phyloP scores from a whole-genome alignment of 176 grass and related monocot species.

The Raddia guianensis region DNA sequence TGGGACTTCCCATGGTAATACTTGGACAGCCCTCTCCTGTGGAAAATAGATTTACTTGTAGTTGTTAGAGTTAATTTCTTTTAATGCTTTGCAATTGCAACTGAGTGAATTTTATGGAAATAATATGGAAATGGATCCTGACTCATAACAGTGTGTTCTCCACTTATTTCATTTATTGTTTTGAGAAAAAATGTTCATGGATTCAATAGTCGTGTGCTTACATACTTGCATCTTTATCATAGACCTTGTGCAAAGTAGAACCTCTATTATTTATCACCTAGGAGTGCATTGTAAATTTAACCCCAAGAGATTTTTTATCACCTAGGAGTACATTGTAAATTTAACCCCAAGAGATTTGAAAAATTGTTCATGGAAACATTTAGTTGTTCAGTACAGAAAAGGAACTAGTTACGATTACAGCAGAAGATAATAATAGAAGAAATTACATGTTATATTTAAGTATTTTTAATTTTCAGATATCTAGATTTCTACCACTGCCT shows the following conservation, averaged over 20 bases:
- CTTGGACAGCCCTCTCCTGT: constrained; percentile 68
- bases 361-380: not conserved
- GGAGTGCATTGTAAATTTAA: not conserved
- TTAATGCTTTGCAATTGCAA: constrained; percentile 14
- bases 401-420: constrained; percentile 3
- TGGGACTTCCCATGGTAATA: constrained; percentile 73
- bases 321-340: not conserved
- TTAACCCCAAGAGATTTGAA: not conserved
- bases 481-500: not conserved
- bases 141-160: constrained; percentile 8
- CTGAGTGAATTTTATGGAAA: not conserved
- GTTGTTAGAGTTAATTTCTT: not conserved
- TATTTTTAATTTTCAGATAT: not conserved
- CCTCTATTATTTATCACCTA: not conserved
- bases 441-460: not conserved
- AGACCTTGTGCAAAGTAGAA: constrained; percentile 9
- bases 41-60: not conserved
- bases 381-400: not conserved
- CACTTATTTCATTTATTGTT: not conserved
- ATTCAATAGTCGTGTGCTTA: not conserved
- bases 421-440: constrained; percentile 1
- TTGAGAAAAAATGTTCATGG: constrained; percentile 2
- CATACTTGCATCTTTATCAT: not conserved
- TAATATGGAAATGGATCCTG: not conserved
- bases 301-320: not conserved